Conservation (phyloP, 176 grass and related monocot genomes). For the Oryza glaberrima region DNA sequence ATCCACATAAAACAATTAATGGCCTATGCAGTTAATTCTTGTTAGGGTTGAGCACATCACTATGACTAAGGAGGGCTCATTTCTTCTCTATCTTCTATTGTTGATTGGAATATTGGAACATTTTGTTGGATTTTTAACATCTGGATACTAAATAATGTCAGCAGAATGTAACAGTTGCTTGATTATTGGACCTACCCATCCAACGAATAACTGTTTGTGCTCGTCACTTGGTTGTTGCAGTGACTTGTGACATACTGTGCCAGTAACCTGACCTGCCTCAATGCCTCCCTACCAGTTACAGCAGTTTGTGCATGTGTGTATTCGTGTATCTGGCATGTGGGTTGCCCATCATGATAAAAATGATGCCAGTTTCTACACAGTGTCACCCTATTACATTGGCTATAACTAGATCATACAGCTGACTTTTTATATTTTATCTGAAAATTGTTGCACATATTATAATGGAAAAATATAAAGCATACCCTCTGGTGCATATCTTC, state of each 20-base stretch:
- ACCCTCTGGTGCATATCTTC: constrained; percentile 96
- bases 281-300: neutral
- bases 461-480: constrained; percentile 50
- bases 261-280: neutral
- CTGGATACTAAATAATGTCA: neutral
- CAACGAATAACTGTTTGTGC: neutral
- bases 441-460: neutral
- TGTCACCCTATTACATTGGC: neutral
- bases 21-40: neutral
- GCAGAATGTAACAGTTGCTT: neutral
- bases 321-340: neutral
- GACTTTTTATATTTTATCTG: constrained; percentile 1
- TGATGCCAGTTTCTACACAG: no score
- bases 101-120: neutral
- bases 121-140: neutral
- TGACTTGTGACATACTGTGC: neutral
- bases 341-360: neutral
- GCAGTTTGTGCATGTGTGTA: neutral
- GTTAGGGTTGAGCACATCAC: neutral
- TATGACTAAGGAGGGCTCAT: neutral
- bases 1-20: neutral
- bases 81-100: neutral
- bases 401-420: constrained; percentile 5
- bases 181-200: neutral
- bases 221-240: neutral